Percentiles rank a stretch among this genome's conserved stretches.
Conservation (phyloP, 192 early-diverging fungal species). For the Coemansia sp. region DNA sequence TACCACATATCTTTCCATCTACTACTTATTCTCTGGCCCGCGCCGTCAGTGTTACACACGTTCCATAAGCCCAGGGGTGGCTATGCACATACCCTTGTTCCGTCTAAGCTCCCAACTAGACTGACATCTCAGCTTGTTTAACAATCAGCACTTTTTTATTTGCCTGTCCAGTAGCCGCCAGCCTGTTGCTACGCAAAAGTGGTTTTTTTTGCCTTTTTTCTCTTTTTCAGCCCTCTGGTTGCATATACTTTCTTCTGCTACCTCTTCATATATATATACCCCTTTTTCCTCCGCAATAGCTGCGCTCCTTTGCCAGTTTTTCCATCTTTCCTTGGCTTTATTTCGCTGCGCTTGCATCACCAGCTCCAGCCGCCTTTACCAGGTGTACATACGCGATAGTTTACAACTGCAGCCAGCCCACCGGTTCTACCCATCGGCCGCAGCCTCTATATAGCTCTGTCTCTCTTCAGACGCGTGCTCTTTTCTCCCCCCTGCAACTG, state of each 20-base stretch:
- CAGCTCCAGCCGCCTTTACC: not conserved
- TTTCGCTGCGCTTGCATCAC: slow-evolving; percentile 4
- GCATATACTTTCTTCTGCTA: slow-evolving; percentile 7
- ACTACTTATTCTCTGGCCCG: not conserved
- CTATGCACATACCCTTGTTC: slow-evolving; percentile 17
- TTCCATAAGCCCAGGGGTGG: slow-evolving; percentile 3
- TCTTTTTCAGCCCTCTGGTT: slow-evolving; percentile 2
- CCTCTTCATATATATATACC: slow-evolving; percentile 4
- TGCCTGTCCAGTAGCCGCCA: slow-evolving; percentile 3
- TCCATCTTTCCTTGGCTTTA: slow-evolving; percentile 6
- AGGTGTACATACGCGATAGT: not conserved
- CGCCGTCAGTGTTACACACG: not conserved
- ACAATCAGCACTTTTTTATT: slow-evolving; percentile 19
- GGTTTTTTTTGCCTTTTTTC: slow-evolving; percentile 15
- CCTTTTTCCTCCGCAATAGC: not conserved
- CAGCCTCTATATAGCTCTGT: not conserved
- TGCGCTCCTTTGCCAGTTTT: not conserved
- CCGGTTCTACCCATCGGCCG: not conserved
- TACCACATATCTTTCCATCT: not conserved
- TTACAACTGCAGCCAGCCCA: slow-evolving; percentile 7
- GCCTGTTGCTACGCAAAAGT: not conserved
- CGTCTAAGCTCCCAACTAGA: slow-evolving; percentile 21
- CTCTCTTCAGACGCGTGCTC: too few species aligned
- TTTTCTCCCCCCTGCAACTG: too few species aligned
- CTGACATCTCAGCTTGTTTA: slow-evolving; percentile 41